phyloP scores from a whole-genome alignment of 495 filamentous ascomycete genomes.

The Aspergillus diversus region DNA sequence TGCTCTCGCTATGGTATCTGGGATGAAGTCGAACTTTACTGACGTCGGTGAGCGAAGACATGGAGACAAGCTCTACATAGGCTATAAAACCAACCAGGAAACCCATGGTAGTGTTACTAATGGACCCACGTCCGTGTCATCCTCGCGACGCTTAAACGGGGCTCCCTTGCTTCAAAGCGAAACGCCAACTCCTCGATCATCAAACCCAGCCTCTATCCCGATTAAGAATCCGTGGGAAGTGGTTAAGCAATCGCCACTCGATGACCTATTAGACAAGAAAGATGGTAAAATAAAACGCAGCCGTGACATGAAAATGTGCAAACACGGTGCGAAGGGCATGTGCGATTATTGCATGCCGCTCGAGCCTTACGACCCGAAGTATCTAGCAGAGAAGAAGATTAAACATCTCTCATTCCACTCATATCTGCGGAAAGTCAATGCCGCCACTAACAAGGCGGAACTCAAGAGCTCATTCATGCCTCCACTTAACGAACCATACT shows the following conservation, averaged over 20 bases:
- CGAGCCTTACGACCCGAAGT: conserved; percentile 87
- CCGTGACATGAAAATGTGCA: conserved; percentile 85
- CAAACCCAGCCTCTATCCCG: conserved; percentile 57
- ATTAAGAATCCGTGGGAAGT: conserved; percentile 94
- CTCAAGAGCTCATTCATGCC: conserved; percentile 92
- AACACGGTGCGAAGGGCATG: conserved; percentile 95
- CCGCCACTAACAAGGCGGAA: conserved; percentile 94
- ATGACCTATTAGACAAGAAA: conserved; percentile 81
- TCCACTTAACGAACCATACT: conserved; percentile 91
- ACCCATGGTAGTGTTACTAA: conserved; percentile 54
- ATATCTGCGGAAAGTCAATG: conserved; percentile 91
- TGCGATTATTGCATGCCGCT: conserved; percentile 99
- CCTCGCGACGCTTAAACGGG: conserved; percentile 69
- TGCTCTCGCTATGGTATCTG: background rate
- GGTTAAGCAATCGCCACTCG: conserved; percentile 82
- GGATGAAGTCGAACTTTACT: conserved; percentile 16
- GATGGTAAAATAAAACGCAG: conserved; percentile 90
- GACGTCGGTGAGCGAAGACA: conserved; percentile 58
- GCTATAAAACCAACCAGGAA: conserved; percentile 63
- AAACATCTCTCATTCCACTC: conserved; percentile 98
- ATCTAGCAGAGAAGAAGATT: conserved; percentile 94
- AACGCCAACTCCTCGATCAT: conserved; percentile 63
- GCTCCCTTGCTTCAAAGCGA: conserved; percentile 71
- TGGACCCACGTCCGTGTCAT: conserved; percentile 22
- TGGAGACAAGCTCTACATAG: conserved; percentile 86